These are phyloP conservation scores for Paecilomyces dactylethromorphus DNA, from an alignment of 2,329 filamentous ascomycete genomes.

Conservation along the genomic window DNA sequence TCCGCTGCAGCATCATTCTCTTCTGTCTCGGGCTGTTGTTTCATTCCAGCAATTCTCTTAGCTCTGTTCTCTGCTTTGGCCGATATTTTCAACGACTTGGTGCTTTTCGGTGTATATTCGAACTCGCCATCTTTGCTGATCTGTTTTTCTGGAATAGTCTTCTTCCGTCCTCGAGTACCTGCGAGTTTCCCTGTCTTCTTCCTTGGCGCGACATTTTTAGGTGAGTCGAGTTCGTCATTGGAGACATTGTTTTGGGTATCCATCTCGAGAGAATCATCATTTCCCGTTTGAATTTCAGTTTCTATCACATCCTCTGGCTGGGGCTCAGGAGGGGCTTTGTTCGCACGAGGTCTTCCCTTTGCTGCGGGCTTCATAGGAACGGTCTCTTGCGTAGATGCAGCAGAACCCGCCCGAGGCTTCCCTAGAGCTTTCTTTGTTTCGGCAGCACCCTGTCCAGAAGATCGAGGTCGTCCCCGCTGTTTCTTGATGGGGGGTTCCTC, in stretches of 20 bases:
- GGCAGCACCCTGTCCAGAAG: slow-evolving; percentile 40
- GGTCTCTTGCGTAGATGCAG: slow-evolving; percentile 13
- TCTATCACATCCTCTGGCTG: slow-evolving; percentile 15
- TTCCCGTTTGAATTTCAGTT: slow-evolving; percentile 27
- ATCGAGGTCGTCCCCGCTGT: slow-evolving; percentile 29
- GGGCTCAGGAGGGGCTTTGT: slow-evolving; percentile 15
- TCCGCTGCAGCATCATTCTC: slow-evolving; percentile 17
- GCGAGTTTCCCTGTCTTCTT: slow-evolving; percentile 16
- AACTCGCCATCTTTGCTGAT: slow-evolving; percentile 33
- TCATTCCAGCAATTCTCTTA: slow-evolving; percentile 16
- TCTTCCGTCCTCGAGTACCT: slow-evolving; percentile 17
- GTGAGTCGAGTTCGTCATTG: slow-evolving; percentile 21
- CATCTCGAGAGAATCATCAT: slow-evolving; percentile 25
- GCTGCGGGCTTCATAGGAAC: slow-evolving; percentile 13
- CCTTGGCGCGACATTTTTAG: slow-evolving; percentile 12
- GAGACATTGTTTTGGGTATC: slow-evolving; percentile 14
- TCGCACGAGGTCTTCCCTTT: slow-evolving; percentile 25
- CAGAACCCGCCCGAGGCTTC: slow-evolving; percentile 18
- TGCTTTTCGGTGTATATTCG: slow-evolving; percentile 31
- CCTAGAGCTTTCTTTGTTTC: slow-evolving; percentile 22
- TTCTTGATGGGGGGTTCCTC: slow-evolving; percentile 32
- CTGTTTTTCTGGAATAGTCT: slow-evolving; percentile 18
- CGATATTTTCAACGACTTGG: slow-evolving; percentile 13
- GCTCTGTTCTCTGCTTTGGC: slow-evolving; percentile 14
- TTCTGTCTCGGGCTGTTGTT: slow-evolving; percentile 11